A percentile compares a stretch with the other conserved stretches of the same genome.
These are phyloP conservation scores for Quercus wislizeni DNA, from an alignment of 306 rosid genomes.

Conservation along the genomic window DNA sequence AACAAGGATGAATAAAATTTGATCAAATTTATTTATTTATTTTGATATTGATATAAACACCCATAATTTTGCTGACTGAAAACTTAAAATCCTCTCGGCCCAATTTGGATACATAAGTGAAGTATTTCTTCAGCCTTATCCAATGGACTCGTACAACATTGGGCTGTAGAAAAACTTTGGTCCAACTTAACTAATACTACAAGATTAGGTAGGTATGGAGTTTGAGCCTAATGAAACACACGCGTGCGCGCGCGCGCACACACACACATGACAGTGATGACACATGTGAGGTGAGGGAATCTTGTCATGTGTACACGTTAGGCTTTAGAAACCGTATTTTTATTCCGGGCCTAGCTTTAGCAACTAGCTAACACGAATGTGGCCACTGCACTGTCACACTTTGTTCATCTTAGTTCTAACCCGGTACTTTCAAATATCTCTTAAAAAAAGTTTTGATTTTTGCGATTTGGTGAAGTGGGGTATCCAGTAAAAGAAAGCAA, in stretches of 20 bases:
- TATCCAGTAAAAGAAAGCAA: neutral
- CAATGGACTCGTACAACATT: neutral
- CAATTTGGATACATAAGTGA: neutral
- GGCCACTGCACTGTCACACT: neutral
- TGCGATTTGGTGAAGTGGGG: neutral
- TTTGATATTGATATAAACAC: no score
- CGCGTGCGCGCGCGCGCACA: no score
- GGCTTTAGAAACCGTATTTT: neutral
- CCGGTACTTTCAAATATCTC: neutral
- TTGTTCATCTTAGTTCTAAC: neutral
- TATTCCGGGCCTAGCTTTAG: neutral
- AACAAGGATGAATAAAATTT: no score
- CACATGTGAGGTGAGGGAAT: neutral
- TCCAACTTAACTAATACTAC: neutral
- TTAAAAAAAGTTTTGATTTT: neutral
- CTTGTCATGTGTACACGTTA: neutral
- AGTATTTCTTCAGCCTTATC: neutral
- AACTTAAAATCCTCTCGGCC: no score
- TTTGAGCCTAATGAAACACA: neutral
- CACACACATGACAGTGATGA: no score
- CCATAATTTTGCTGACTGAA: no score
- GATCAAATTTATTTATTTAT: no score
- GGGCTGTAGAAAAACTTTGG: neutral
- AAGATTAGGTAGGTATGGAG: neutral
- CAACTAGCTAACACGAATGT: neutral